Evolutionary conservation across 108 stramenopile species (phyloP).

Genomic region (Skeletonema menzelii): DNA sequence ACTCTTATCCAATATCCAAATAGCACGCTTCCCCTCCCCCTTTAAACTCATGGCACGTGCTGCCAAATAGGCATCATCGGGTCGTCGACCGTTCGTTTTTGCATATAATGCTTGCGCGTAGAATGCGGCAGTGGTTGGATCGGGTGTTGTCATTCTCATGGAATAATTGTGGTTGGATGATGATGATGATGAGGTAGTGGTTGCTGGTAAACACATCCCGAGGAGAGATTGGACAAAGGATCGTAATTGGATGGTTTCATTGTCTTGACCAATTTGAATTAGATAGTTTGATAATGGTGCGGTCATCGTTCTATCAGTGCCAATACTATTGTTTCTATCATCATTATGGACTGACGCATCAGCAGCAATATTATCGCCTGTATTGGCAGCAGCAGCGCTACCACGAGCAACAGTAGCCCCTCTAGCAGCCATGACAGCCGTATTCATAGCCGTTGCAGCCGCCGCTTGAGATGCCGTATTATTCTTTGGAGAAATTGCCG

Average conservation of each 20-base stretch:
- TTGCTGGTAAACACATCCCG: constrained; percentile 14
- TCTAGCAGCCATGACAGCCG: constrained; percentile 6
- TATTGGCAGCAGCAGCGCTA: neutral
- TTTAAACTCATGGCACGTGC: constrained; percentile 53
- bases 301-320: neutral
- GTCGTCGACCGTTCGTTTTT: constrained; percentile 40
- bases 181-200: neutral
- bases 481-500: neutral
- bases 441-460: neutral
- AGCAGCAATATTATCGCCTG: neutral
- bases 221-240: constrained; percentile 40
- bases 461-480: neutral
- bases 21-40: constrained; percentile 53
- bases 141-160: constrained; percentile 29
- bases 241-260: constrained; percentile 27
- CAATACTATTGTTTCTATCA: neutral
- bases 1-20: constrained; percentile 55
- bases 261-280: neutral
- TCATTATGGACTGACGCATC: neutral
- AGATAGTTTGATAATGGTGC: neutral
- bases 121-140: constrained; percentile 62
- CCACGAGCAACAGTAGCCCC: neutral
- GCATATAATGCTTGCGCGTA: constrained; percentile 61
- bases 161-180: neutral
- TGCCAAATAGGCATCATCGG: constrained; percentile 67